Conservation (phyloP, 2,329 filamentous ascomycete species). For the Xylaria sp. region DNA sequence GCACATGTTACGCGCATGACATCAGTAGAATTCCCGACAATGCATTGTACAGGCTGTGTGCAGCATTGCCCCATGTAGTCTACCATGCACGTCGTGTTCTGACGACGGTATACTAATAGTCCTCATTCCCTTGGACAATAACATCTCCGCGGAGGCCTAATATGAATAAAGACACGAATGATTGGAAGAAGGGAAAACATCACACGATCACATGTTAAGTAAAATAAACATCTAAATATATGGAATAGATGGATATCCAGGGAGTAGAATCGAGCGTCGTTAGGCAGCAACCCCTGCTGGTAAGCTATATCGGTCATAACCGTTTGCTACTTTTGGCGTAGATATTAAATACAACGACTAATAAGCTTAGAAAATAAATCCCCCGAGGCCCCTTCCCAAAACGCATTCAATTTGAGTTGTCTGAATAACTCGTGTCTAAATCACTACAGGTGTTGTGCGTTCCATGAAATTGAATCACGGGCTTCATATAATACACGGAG, state of each 20-base stretch:
- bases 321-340: too few relatives aligned
- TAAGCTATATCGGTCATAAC: too few relatives aligned
- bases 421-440: too few relatives aligned
- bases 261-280: not conserved
- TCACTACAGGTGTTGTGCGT: too few relatives aligned
- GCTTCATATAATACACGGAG: too few relatives aligned
- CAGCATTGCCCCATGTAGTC: conserved; percentile 8
- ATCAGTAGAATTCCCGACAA: not conserved
- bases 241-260: not conserved
- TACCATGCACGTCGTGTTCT: not conserved
- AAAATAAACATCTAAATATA: not conserved
- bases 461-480: too few relatives aligned
- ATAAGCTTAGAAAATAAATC: too few relatives aligned
- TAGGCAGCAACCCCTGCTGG: not conserved
- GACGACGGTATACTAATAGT: not conserved
- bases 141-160: conserved; percentile 3
- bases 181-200: too few relatives aligned
- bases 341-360: too few relatives aligned
- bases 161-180: not conserved
- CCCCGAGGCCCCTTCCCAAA: too few relatives aligned
- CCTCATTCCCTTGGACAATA: not conserved
- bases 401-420: too few relatives aligned
- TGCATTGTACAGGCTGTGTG: not conserved
- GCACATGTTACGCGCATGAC: conserved; percentile 11
- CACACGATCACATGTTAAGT: conserved; percentile 4